Conservation (phyloP, 169 alveolate species). For the Eimeria falciformis region DNA sequence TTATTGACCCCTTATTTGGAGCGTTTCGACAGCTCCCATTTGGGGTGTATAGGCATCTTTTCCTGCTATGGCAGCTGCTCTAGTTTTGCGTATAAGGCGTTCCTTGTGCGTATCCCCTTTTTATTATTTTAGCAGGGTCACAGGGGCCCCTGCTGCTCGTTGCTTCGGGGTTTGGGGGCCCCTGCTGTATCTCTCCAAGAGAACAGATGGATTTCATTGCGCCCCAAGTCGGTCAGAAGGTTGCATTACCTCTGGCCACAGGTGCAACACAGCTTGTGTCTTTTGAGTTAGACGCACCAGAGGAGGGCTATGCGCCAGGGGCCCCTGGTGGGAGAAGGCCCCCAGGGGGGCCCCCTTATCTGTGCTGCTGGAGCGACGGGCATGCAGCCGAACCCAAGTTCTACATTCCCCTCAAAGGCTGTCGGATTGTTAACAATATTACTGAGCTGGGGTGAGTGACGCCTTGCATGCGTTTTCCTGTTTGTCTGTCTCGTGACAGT, state of each 20-base stretch:
- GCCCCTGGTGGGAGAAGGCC: background rate
- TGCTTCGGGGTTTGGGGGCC: background rate
- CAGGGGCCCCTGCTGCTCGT: constrained; percentile 23
- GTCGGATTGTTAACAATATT: constrained; percentile 51
- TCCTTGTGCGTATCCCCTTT: background rate
- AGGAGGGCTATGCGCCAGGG: background rate
- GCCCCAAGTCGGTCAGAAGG: background rate
- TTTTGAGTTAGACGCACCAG: background rate
- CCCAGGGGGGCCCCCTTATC: constrained; percentile 18
- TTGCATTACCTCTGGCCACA: constrained; percentile 13
- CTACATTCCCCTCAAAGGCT: constrained; percentile 19
- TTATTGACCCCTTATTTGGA: background rate
- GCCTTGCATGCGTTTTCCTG: background rate
- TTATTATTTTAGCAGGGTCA: background rate
- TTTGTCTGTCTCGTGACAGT: background rate
- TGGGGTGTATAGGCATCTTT: background rate
- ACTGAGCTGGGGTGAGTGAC: constrained; percentile 57
- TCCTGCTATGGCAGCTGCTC: background rate
- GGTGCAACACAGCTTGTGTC: constrained; percentile 26
- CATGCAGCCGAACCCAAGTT: constrained; percentile 4
- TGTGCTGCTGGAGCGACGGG: constrained; percentile 38
- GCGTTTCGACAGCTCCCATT: background rate
- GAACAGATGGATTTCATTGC: background rate
- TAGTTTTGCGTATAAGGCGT: background rate
- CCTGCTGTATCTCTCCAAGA: background rate